Conservation (phyloP, 768 basidiomycete species). For the Pleurotus sapidus region DNA sequence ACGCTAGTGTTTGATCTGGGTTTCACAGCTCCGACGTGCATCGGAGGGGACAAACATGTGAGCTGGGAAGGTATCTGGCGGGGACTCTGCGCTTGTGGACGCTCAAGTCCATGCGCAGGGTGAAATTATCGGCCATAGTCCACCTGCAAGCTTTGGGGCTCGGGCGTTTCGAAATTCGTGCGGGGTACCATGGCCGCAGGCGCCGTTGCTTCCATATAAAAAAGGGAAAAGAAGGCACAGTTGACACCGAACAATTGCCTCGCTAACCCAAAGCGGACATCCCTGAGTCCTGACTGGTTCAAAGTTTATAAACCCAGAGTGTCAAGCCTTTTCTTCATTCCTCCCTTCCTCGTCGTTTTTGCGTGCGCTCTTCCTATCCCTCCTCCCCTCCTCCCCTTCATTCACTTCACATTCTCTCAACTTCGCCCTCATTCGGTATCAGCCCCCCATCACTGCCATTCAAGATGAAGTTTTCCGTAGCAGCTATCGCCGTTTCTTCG, state of each 20-base stretch:
- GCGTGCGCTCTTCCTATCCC: neutral
- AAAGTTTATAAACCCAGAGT: neutral
- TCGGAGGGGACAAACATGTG: neutral
- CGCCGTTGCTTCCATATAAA: neutral
- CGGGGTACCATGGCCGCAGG: constrained; percentile 1
- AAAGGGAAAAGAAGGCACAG: constrained; percentile 3
- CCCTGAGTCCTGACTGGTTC: constrained; percentile 1
- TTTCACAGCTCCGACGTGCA: neutral
- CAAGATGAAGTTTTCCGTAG: neutral
- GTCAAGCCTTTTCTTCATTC: neutral
- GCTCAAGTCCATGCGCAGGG: neutral
- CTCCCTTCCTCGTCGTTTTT: constrained; percentile 4
- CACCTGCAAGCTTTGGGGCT: neutral
- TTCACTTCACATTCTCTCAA: neutral
- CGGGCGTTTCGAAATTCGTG: neutral
- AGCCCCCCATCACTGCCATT: neutral
- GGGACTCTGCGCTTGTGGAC: neutral
- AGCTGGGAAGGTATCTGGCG: neutral
- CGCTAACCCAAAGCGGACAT: constrained; percentile 1
- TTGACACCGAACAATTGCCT: neutral
- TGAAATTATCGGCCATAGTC: neutral
- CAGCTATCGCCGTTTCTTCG: constrained; percentile 4
- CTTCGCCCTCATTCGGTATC: neutral
- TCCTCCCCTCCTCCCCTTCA: neutral
- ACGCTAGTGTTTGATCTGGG: neutral